Evolutionary conservation across 176 grass and related monocot genomes (phyloP).

Genomic region (Bothriochloa decipiens): DNA sequence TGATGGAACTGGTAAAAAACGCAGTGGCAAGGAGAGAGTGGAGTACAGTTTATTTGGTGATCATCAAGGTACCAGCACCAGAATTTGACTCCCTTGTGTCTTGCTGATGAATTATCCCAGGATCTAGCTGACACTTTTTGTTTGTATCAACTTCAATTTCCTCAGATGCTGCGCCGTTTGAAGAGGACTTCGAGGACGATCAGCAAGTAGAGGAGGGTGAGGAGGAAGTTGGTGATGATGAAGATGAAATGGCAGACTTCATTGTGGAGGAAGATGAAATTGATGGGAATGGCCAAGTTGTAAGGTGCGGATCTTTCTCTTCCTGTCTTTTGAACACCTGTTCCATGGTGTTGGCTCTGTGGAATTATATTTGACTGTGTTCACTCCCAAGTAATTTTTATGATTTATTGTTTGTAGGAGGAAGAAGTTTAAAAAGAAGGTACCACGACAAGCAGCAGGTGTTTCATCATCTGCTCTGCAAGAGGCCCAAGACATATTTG

Average conservation of each 20-base stretch:
- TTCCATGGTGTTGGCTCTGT: neutral
- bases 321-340: neutral
- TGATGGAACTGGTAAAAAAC: slow-evolving; percentile 67
- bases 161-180: slow-evolving; percentile 52
- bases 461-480: slow-evolving; percentile 91
- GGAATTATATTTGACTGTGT: neutral
- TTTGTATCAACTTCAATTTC: slow-evolving; percentile 24
- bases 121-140: slow-evolving; percentile 24
- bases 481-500: slow-evolving; percentile 97
- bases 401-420: slow-evolving; percentile 40
- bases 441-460: slow-evolving; percentile 69
- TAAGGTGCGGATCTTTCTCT: slow-evolving; percentile 51
- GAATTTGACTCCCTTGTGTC: neutral
- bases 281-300: slow-evolving; percentile 77
- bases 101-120: neutral
- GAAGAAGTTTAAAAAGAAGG: slow-evolving; percentile 68
- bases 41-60: slow-evolving; percentile 88
- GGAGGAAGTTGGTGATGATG: slow-evolving; percentile 69
- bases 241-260: slow-evolving; percentile 97
- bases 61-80: slow-evolving; percentile 58
- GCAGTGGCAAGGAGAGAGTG: slow-evolving; percentile 76
- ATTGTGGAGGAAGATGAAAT: slow-evolving; percentile 97
- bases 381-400: neutral
- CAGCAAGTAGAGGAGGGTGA: slow-evolving; percentile 67
- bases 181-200: slow-evolving; percentile 86